phyloP scores from a whole-genome alignment of 2,329 filamentous ascomycete genomes.

The Fusarium hainanense region DNA sequence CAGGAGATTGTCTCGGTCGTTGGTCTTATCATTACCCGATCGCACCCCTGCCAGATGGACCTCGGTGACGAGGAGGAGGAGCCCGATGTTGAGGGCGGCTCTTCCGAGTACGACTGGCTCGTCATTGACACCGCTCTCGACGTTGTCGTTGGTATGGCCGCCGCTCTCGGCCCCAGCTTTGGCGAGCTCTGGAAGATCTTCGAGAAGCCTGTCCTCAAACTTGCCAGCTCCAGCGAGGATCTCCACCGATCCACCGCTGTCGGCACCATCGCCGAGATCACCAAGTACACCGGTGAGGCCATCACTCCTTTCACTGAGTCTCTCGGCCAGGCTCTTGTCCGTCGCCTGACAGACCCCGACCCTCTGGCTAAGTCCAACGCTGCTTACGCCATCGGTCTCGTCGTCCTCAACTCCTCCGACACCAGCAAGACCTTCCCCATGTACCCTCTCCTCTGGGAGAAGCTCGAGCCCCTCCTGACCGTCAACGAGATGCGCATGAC shows the following conservation, averaged over 20 bases:
- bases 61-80: slow-evolving; percentile 84
- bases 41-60: slow-evolving; percentile 93
- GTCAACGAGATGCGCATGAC: slow-evolving; percentile 82
- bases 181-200: slow-evolving; percentile 95
- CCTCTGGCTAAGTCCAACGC: slow-evolving; percentile 94
- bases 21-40: slow-evolving; percentile 83
- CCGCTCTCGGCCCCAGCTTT: slow-evolving; percentile 83
- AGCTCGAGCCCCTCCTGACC: slow-evolving; percentile 86
- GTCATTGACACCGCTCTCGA: slow-evolving; percentile 95
- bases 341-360: slow-evolving; percentile 90
- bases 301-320: slow-evolving; percentile 83
- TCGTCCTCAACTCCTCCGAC: slow-evolving; percentile 84
- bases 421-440: slow-evolving; percentile 75
- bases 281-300: slow-evolving; percentile 83
- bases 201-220: slow-evolving; percentile 90
- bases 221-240: slow-evolving; percentile 84
- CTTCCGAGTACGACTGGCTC: slow-evolving; percentile 97
- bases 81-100: slow-evolving; percentile 76
- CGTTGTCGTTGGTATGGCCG: slow-evolving; percentile 84
- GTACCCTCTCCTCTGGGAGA: slow-evolving; percentile 81
- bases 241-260: slow-evolving; percentile 91
- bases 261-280: slow-evolving; percentile 91
- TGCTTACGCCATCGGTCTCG: slow-evolving; percentile 87
- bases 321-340: slow-evolving; percentile 83
- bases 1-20: slow-evolving; percentile 82